Evolutionary conservation across 352 stramenopile species (phyloP).

Genomic region (Phytophthora capsici): DNA sequence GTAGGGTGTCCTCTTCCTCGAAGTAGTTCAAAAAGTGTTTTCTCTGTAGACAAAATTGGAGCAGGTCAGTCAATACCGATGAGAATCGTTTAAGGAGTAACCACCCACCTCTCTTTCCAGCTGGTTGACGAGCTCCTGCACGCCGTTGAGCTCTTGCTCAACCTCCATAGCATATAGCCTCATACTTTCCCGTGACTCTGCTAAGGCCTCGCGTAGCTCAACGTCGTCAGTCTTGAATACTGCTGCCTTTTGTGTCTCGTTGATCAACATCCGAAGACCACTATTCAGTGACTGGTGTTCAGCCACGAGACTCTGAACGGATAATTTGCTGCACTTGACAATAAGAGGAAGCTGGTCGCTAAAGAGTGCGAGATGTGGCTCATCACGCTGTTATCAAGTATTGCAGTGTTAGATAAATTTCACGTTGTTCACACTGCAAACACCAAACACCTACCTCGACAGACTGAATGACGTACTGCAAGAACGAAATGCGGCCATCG

Average conservation of each 20-base stretch:
- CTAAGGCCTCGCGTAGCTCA: conserved; percentile 28
- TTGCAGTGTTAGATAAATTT: conserved; percentile 5
- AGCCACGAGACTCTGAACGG: conserved; percentile 54
- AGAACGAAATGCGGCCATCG: conserved; percentile 69
- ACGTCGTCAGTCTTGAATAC: conserved; percentile 41
- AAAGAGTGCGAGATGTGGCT: conserved; percentile 66
- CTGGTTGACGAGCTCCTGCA: conserved; percentile 54
- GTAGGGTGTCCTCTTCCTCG: conserved; percentile 69
- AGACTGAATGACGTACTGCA: conserved; percentile 83
- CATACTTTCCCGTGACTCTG: conserved; percentile 45
- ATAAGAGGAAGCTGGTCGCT: conserved; percentile 67
- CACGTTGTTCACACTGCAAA: background rate
- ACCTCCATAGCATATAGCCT: conserved; percentile 66
- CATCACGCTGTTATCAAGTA: conserved; percentile 52
- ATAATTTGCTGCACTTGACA: conserved; percentile 71
- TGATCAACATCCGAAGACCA: conserved; percentile 61
- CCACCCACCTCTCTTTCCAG: conserved; percentile 49
- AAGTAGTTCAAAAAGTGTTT: conserved; percentile 77
- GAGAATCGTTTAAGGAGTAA: background rate
- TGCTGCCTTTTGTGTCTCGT: conserved; percentile 54
- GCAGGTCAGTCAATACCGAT: conserved; percentile 5
- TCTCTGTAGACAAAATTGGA: conserved; percentile 43
- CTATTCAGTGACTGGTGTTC: conserved; percentile 67
- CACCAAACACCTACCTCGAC: conserved; percentile 49
- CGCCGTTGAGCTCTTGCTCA: conserved; percentile 57